Evolutionary conservation across 805 yeast genomes (phyloP), one percentile per base, ranked within the genome.

Genomic region (Starmerella tilneyi): DNA sequence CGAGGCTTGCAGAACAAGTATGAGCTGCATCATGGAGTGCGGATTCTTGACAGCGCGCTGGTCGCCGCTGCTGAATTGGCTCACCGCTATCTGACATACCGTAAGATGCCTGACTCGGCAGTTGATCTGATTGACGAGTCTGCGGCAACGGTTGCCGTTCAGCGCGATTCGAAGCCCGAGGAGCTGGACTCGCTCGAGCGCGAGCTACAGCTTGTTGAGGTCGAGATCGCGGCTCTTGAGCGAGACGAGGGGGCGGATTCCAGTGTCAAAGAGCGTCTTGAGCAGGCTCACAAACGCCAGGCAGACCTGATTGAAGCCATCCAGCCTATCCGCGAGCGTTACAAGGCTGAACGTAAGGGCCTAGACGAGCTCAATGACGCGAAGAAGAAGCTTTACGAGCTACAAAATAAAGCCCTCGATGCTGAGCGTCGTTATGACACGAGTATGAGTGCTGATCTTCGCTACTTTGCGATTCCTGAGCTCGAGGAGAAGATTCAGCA

Each of bases 351-450:
- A 67, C 80, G 88, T 59, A 77, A 79, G 46, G 92, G 96, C 37
- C 94, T 88, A 60, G 94, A 85, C 58, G 88, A 84, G 63, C 75
- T 92, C 59, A 89, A 92, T 44, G 71, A 78, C 35, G 88, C 94
- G 43, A 88, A 89, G 71, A 77, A 85, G 67, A 84, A 82, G 64
- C 73, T 92, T 54, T 96, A 89, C 57, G 97, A 92, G 53, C 73
- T 92, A 58, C 94, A 85, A 61, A 78, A 75, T 61, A 92, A 92
- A 67, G 97, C 97, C 4, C 73, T 70, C 45, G 97, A 92, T 66
- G 98, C 98, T 20, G 97, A 89, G 64, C 84, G 98, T 73, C 81
- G 96, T 61, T 84, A 84, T 53, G 98, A 92, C 63, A 84, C 86
- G 27, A 89, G 81, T 5, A 74, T 96, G 9, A 94, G 94, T 43